These are phyloP conservation scores for Ganoderma boninense DNA, from an alignment of 1,284 basidiomycete species.

Conservation along the genomic window DNA sequence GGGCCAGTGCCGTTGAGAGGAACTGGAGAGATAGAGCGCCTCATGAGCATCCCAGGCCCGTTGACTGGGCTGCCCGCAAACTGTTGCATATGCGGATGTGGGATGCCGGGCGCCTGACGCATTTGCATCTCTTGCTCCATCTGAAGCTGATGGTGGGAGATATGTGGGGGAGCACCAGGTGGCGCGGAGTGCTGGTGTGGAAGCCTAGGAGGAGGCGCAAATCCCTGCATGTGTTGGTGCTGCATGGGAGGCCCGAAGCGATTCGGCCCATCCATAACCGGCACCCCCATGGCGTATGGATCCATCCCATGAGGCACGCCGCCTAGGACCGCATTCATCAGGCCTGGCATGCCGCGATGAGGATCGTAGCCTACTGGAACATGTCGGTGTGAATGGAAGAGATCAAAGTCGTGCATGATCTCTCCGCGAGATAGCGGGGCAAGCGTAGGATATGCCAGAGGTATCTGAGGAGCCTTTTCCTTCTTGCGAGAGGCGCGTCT, in stretches of 20 bases:
- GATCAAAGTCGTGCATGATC: constrained; percentile 62
- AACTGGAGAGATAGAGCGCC: constrained; percentile 43
- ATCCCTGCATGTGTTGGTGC: constrained; percentile 21
- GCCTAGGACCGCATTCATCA: constrained; percentile 42
- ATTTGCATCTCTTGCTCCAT: constrained; percentile 39
- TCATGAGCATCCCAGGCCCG: constrained; percentile 33
- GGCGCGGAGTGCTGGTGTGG: constrained; percentile 40
- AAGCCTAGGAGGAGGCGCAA: constrained; percentile 36
- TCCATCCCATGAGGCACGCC: constrained; percentile 39
- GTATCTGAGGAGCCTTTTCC: constrained; percentile 23
- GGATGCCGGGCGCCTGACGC: constrained; percentile 32
- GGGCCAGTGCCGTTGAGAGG: constrained; percentile 32
- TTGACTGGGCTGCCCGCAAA: constrained; percentile 25
- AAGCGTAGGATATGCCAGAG: constrained; percentile 63
- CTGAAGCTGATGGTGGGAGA: constrained; percentile 36
- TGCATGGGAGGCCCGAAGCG: constrained; percentile 33
- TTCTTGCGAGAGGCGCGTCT: constrained; percentile 28
- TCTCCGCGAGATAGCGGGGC: constrained; percentile 58
- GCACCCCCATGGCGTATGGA: constrained; percentile 33
- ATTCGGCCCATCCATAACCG: constrained; percentile 34
- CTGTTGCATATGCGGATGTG: constrained; percentile 32
- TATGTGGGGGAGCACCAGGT: constrained; percentile 32
- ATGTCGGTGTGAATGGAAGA: constrained; percentile 55
- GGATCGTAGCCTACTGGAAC: constrained; percentile 36
- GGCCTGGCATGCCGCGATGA: constrained; percentile 29